These are phyloP conservation scores for Tylopilus plumbeoviolaceoides DNA, from an alignment of 768 basidiomycete genomes.

Conservation along the genomic window DNA sequence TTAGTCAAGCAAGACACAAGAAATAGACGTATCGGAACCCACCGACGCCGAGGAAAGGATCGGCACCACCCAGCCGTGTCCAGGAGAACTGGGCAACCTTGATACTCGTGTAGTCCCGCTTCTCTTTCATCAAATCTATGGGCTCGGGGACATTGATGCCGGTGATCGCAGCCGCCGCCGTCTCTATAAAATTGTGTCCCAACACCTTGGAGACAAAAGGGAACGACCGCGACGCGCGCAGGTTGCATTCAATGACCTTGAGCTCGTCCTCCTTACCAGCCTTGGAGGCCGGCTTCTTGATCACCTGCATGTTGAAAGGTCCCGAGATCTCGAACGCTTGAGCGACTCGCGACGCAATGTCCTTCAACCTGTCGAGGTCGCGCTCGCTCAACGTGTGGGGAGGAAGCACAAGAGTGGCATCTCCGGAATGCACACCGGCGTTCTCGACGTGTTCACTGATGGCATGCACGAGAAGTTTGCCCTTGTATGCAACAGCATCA, in stretches of 20 bases:
- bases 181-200: constrained; percentile 95
- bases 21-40: constrained; percentile 29
- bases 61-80: constrained; percentile 93
- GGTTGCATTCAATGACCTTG: constrained; percentile 98
- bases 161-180: constrained; percentile 84
- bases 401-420: constrained; percentile 95
- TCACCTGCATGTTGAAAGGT: constrained; percentile 99
- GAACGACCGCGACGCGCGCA: constrained; percentile 97
- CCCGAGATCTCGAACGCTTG: constrained; percentile 94
- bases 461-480: constrained; percentile 89
- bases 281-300: constrained; percentile 64
- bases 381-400: constrained; percentile 73
- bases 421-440: constrained; percentile 97
- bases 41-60: constrained; percentile 96
- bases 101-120: constrained; percentile 89
- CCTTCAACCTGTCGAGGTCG: constrained; percentile 87
- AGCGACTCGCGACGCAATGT: constrained; percentile 93
- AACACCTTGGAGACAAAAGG: constrained; percentile 99
- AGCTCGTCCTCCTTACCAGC: constrained; percentile 60
- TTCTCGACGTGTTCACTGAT: constrained; percentile 99
- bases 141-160: constrained; percentile 86
- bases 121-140: constrained; percentile 84
- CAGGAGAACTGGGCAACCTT: constrained; percentile 99
- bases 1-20: constrained; percentile 1
- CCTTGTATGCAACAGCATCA: constrained; percentile 93